Conservation (phyloP, 495 filamentous ascomycete genomes). For the Melanomma pulvis-pyrius region DNA sequence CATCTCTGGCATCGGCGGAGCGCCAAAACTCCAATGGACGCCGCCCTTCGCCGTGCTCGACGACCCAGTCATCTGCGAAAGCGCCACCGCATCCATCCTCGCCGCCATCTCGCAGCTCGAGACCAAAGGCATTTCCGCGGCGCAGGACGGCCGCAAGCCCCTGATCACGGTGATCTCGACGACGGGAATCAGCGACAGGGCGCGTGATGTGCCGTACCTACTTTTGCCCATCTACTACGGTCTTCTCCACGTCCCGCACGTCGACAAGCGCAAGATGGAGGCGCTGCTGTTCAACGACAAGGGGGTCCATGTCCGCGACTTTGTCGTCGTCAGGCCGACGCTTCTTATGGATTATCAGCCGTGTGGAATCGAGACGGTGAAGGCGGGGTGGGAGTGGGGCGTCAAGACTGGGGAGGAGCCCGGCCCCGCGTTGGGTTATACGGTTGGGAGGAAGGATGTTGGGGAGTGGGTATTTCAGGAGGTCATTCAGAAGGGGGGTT, state of each 20-base stretch:
- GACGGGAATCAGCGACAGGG: conserved; percentile 54
- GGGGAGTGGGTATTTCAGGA: conserved; percentile 42
- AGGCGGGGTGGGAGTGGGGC: conserved; percentile 34
- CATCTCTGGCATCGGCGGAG: conserved; percentile 42
- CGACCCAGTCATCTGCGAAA: conserved; percentile 62
- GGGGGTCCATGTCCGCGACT: conserved; percentile 41
- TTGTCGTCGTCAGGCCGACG: conserved; percentile 55
- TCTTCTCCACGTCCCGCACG: conserved; percentile 56
- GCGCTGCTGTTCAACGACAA: conserved; percentile 42
- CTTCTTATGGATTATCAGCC: conserved; percentile 39
- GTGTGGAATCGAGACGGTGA: conserved; percentile 35
- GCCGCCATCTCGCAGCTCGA: conserved; percentile 43
- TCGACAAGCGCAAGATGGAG: conserved; percentile 66
- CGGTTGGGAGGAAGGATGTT: conserved; percentile 41
- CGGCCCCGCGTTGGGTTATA: conserved; percentile 41
- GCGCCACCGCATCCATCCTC: conserved; percentile 53
- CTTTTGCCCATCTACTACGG: conserved; percentile 57
- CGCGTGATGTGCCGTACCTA: conserved; percentile 56
- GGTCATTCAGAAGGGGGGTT: conserved; percentile 25
- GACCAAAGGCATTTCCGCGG: conserved; percentile 4
- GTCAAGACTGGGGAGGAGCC: conserved; percentile 21
- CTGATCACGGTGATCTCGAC: conserved; percentile 56
- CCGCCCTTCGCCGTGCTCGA: conserved; percentile 46
- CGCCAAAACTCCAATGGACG: conserved; percentile 38
- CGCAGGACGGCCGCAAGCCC: conserved; percentile 43